Evolutionary conservation across 2,329 filamentous ascomycete genomes (phyloP).

Genomic region (Exophiala alcalophila): DNA sequence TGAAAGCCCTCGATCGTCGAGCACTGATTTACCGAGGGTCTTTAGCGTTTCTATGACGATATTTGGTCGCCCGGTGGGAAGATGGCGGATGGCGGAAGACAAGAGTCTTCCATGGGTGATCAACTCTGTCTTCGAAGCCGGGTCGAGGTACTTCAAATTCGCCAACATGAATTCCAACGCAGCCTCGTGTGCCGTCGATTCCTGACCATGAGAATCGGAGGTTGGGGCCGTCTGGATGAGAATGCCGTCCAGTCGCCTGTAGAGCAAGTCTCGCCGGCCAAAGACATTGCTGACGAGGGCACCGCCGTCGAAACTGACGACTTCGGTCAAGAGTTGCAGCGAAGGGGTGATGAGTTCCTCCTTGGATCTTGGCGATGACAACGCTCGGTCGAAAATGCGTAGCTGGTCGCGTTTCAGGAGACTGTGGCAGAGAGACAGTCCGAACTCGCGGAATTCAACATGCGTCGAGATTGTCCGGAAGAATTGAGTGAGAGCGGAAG

Average conservation of each 20-base stretch:
- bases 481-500: constrained; percentile 76
- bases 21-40: constrained; percentile 65
- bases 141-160: constrained; percentile 73
- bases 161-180: constrained; percentile 77
- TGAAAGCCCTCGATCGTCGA: constrained; percentile 71
- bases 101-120: constrained; percentile 70
- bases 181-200: constrained; percentile 73
- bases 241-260: constrained; percentile 76
- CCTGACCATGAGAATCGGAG: constrained; percentile 53
- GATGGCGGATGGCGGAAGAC: constrained; percentile 68
- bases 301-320: constrained; percentile 83
- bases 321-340: constrained; percentile 78
- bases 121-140: constrained; percentile 76
- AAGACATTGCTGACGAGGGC: constrained; percentile 74
- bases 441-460: constrained; percentile 71
- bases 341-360: constrained; percentile 87
- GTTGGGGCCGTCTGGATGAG: constrained; percentile 66
- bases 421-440: constrained; percentile 74
- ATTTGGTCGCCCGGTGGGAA: constrained; percentile 73
- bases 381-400: constrained; percentile 72
- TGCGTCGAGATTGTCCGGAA: constrained; percentile 72
- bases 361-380: constrained; percentile 77
- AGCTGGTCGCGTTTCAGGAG: constrained; percentile 77
- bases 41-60: constrained; percentile 73
- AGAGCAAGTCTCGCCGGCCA: constrained; percentile 70